Evolutionary conservation across 2,329 filamentous ascomycete genomes (phyloP), one percentile per base, ranked within the genome.

Genomic region (Talaromyces sp.): DNA sequence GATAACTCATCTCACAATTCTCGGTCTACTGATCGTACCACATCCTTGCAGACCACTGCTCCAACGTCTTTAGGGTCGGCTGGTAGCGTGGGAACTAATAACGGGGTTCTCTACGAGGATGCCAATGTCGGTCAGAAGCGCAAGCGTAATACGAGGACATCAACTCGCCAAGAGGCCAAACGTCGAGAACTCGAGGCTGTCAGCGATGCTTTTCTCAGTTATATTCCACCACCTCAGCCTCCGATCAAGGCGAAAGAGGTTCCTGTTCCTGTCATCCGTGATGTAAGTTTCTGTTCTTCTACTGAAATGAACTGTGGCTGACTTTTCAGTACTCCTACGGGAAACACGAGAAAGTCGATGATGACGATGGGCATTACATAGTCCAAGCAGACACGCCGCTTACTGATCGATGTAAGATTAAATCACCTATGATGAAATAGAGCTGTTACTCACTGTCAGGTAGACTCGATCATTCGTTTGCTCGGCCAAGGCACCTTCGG

Each of bases 401-500:
- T 54, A 96, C 94, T 13, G 86, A 94, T 45, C 83, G 91, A 83
- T 99, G 92, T 96, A 81, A 73, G 90, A 56, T 46, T 33, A 5
- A 62, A 22, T 63, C 50, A 21, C 9, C 2, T 21, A 6, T 33
- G 31, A 41, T 25, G 9, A 35, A 5, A 11, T 41, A 10, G 21
- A 37, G 19, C 19, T 19, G 9, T 31, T 35, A 15, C 40, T 66
- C 69, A 62, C 72, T 58, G 25, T 8, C 11, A 25, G 31, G 31
- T 64, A 96, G 92, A 97, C 74, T 86, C 89, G 77, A 93, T 99
- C 66, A 81, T 88, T 61, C 91, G 91, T 66, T 81, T 97, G 28
- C 86, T 99, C 11, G 94, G 94, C 21, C 94, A 99, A 76, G 94
- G 94, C 63, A 99, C 94, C 0, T 99, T 99, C 71, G 94, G 94